Percentiles rank a stretch among this genome's conserved stretches.
phyloP scores from a whole-genome alignment of 1,284 basidiomycete species.

The Trametes versicolor region DNA sequence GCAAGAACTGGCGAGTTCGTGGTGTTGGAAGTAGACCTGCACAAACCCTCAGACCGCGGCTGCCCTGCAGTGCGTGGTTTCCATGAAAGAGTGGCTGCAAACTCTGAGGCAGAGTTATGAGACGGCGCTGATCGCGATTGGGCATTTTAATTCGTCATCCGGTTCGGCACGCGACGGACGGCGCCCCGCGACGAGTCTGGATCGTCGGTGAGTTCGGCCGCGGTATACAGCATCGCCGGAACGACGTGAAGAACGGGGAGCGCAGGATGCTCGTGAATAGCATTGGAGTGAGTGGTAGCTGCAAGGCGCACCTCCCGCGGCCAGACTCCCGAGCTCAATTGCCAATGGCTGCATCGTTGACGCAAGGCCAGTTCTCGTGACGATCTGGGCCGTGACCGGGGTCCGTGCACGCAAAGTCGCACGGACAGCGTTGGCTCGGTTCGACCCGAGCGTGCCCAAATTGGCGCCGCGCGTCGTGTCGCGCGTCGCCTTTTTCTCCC shows the following conservation, averaged over 20 bases:
- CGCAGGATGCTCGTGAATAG: conserved; percentile 20
- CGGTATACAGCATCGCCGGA: not conserved
- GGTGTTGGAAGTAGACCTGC: conserved; percentile 15
- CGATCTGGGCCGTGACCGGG: conserved; percentile 30
- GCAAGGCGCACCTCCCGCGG: not conserved
- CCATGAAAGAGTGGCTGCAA: conserved; percentile 29
- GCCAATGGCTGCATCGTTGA: not conserved
- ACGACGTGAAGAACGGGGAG: not conserved
- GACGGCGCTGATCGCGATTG: conserved; percentile 22
- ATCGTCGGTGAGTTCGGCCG: conserved; percentile 6
- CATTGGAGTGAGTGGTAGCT: not conserved
- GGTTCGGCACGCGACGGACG: conserved; percentile 16
- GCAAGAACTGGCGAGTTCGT: not conserved
- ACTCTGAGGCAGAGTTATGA: conserved; percentile 15
- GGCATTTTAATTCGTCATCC: conserved; percentile 25
- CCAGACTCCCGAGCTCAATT: not conserved
- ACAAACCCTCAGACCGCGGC: conserved; percentile 24
- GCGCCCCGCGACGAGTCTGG: conserved; percentile 19
- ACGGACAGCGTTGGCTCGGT: conserved; percentile 33
- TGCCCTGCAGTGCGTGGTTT: conserved; percentile 28
- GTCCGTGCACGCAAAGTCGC: conserved; percentile 29
- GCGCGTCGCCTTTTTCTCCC: conserved; percentile 44
- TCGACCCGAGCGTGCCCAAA: conserved; percentile 34
- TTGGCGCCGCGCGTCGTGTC: conserved; percentile 41
- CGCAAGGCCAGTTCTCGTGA: conserved; percentile 3